Evolutionary conservation across 345 rosid species (phyloP).

Genomic region (Erysimum cheiranthoides): DNA sequence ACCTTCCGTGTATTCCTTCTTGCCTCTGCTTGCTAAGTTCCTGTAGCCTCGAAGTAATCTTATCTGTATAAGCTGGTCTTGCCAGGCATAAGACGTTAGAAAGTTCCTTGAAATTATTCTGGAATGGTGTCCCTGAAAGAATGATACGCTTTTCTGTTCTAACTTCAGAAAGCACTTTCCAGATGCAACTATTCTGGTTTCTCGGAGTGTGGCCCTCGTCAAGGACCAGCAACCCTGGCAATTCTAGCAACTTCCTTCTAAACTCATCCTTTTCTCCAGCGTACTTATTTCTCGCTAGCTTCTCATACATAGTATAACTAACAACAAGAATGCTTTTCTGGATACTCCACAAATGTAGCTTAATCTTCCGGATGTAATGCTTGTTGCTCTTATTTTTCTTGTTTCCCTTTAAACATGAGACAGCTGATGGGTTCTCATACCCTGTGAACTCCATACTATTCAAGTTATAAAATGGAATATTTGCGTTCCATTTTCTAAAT

Average conservation of each 20-base stretch:
- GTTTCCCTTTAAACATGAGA: slow-evolving; percentile 27
- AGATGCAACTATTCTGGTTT: slow-evolving; percentile 57
- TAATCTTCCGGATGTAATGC: slow-evolving; percentile 52
- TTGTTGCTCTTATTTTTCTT: no score
- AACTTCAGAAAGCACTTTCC: slow-evolving; percentile 62
- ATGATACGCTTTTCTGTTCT: slow-evolving; percentile 64
- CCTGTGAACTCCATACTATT: slow-evolving; percentile 53
- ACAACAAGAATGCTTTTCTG: slow-evolving; percentile 62
- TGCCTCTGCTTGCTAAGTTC: slow-evolving; percentile 42
- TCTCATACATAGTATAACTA: slow-evolving; percentile 64
- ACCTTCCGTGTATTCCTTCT: slow-evolving; percentile 48
- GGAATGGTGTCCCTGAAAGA: slow-evolving; percentile 88
- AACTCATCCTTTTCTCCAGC: slow-evolving; percentile 14
- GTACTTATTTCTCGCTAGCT: slow-evolving; percentile 47
- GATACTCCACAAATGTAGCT: slow-evolving; percentile 66
- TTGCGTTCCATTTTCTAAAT: slow-evolving; percentile 67
- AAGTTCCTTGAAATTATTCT: slow-evolving; percentile 77
- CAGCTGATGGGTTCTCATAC: slow-evolving; percentile 50
- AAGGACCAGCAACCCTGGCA: slow-evolving; percentile 63
- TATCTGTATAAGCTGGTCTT: slow-evolving; percentile 51
- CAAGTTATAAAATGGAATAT: slow-evolving; percentile 64
- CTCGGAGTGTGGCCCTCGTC: slow-evolving; percentile 91
- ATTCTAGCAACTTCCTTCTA: slow-evolving; percentile 51
- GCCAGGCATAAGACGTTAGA: slow-evolving; percentile 61
- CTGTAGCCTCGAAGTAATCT: slow-evolving; percentile 35